Conservation (phyloP, 305 asterid genomes). For the Fraxinus albicans region DNA sequence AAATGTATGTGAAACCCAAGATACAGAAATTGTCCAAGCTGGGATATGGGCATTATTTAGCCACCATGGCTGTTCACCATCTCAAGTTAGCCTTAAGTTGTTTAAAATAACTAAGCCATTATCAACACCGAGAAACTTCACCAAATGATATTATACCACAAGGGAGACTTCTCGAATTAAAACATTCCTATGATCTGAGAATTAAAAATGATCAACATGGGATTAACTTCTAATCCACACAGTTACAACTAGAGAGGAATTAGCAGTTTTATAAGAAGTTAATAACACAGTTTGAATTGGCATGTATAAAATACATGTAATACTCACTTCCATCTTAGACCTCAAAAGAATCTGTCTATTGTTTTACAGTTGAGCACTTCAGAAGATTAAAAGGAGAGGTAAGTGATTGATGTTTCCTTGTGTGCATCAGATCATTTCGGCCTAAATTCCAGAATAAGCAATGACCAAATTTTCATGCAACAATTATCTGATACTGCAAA, state of each 20-base stretch:
- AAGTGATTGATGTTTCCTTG: not conserved
- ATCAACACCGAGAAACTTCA: not conserved
- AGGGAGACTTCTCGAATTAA: not conserved
- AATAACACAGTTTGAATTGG: not conserved
- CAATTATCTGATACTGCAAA: not conserved
- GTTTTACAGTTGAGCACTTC: not conserved
- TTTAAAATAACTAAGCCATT: not conserved
- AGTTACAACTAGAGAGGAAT: not conserved
- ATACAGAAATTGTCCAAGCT: not conserved
- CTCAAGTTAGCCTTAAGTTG: not conserved
- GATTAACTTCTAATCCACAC: not conserved
- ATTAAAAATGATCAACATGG: not conserved
- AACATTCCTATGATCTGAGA: not conserved
- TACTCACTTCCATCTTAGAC: not conserved
- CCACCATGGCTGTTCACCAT: not conserved
- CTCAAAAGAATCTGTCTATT: not conserved
- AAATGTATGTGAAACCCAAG: not conserved
- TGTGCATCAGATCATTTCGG: not conserved
- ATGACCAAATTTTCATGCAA: not conserved
- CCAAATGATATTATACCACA: not conserved
- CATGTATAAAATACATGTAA: not conserved
- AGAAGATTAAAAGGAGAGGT: not conserved
- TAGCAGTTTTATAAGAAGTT: not conserved
- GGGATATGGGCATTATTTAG: not conserved
- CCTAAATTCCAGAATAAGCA: not conserved